Evolutionary conservation across 2,329 filamentous ascomycete genomes (phyloP).

Genomic region (Aspergillus ibericus): DNA sequence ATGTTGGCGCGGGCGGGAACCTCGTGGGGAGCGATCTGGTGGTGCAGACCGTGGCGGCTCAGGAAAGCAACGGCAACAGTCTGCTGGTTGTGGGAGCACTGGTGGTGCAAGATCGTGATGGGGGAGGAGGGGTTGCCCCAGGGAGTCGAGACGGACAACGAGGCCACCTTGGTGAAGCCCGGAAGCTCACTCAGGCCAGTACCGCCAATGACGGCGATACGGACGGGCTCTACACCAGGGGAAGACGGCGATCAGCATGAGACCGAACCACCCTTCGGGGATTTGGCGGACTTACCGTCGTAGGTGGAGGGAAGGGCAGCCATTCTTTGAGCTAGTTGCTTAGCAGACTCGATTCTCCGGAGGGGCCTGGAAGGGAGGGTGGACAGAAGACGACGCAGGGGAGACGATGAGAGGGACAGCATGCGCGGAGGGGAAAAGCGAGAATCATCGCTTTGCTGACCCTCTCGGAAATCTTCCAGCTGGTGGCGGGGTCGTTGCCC

Average conservation of each 20-base stretch:
- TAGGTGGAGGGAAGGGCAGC: slow-evolving; percentile 58
- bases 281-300: slow-evolving; percentile 52
- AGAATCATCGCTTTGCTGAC: not conserved
- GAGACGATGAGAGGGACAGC: not conserved
- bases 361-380: slow-evolving; percentile 27
- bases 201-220: slow-evolving; percentile 88
- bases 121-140: slow-evolving; percentile 79
- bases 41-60: slow-evolving; percentile 84
- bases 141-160: slow-evolving; percentile 74
- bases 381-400: slow-evolving; percentile 7
- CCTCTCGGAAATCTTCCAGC: slow-evolving; percentile 20
- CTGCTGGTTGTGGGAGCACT: slow-evolving; percentile 65
- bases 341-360: slow-evolving; percentile 33
- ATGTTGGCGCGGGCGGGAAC: slow-evolving; percentile 96
- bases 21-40: slow-evolving; percentile 89
- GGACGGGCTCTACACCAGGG: slow-evolving; percentile 55
- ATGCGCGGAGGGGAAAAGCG: not conserved
- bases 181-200: slow-evolving; percentile 88
- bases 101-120: slow-evolving; percentile 86
- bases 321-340: slow-evolving; percentile 46
- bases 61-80: slow-evolving; percentile 78
- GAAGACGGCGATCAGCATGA: not conserved
- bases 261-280: not conserved
- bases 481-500: slow-evolving; percentile 20
- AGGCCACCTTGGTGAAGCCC: slow-evolving; percentile 80